Conservation (phyloP, 2,329 filamentous ascomycete genomes). For the Trichoderma atroviride region DNA sequence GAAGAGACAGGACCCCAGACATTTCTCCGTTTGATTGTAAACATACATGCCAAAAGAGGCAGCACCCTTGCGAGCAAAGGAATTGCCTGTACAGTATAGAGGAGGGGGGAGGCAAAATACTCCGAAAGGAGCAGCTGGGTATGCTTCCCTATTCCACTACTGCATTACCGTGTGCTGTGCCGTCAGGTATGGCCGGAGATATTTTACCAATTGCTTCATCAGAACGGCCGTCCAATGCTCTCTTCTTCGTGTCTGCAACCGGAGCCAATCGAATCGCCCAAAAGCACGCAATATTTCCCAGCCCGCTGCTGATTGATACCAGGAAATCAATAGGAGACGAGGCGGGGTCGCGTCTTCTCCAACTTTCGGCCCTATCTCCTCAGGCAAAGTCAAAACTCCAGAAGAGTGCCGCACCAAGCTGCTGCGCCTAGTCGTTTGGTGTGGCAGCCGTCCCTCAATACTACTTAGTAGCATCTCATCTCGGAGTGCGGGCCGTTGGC, state of each 20-base stretch:
- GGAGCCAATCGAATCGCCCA: not conserved
- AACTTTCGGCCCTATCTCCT: conserved; percentile 21
- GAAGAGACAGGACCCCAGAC: not conserved
- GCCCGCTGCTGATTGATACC: not conserved
- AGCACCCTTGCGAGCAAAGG: not conserved
- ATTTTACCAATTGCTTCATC: not conserved
- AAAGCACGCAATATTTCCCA: not conserved
- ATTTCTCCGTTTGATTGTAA: not conserved
- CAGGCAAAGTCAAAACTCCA: conserved; percentile 3
- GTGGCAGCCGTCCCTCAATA: conserved; percentile 18
- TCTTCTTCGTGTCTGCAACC: not conserved
- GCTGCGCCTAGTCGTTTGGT: conserved; percentile 15
- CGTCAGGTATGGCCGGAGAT: not conserved
- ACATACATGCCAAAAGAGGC: not conserved
- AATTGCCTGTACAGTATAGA: not conserved
- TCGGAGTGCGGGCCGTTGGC: conserved; percentile 24
- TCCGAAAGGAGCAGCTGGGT: not conserved
- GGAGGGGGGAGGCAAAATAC: not conserved
- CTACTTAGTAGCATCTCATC: conserved; percentile 24
- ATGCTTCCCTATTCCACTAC: not conserved
- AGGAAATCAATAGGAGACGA: not conserved
- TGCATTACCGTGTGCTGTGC: not conserved
- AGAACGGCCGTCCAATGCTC: not conserved
- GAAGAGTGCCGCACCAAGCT: conserved; percentile 12
- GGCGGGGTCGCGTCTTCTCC: not conserved